phyloP scores from a whole-genome alignment of 257 asterid genomes.

The Nemophila menziesii region DNA sequence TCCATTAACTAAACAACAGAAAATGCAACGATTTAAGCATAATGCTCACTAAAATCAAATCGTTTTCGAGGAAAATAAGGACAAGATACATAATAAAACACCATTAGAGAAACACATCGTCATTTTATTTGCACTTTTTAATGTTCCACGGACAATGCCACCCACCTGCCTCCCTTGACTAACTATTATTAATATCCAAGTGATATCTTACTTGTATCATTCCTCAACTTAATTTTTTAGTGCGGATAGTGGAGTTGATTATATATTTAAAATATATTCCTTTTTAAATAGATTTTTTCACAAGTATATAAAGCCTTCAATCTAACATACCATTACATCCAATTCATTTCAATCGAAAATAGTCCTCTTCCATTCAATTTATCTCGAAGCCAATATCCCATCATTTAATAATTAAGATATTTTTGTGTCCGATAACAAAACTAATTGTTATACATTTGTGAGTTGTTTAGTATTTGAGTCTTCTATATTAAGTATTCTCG shows the following conservation, averaged over 20 bases:
- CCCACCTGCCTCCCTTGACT: constrained; percentile 24
- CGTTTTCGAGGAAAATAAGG: constrained; percentile 22
- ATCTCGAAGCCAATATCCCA: too few relatives aligned
- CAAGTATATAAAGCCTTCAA: neutral
- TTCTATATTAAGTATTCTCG: too few relatives aligned
- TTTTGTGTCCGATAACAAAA: neutral
- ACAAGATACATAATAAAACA: constrained; percentile 2
- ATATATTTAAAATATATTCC: too few relatives aligned
- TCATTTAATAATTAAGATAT: too few relatives aligned
- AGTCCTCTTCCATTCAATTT: neutral
- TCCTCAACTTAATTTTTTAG: neutral
- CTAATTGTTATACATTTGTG: too few relatives aligned
- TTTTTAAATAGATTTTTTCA: neutral
- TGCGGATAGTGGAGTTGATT: neutral
- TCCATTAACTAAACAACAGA: constrained; percentile 5
- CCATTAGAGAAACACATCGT: constrained; percentile 15
- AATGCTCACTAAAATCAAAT: constrained; percentile 14
- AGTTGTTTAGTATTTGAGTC: neutral
- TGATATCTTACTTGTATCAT: neutral
- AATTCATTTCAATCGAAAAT: neutral
- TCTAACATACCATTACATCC: neutral
- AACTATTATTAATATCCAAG: constrained; percentile 3
- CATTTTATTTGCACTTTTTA: constrained; percentile 2
- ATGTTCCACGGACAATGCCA: constrained; percentile 8
- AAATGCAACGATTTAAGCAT: constrained; percentile 13